These are phyloP conservation scores for Talaromyces piceae DNA, from an alignment of 2,329 filamentous ascomycete genomes.

Conservation along the genomic window DNA sequence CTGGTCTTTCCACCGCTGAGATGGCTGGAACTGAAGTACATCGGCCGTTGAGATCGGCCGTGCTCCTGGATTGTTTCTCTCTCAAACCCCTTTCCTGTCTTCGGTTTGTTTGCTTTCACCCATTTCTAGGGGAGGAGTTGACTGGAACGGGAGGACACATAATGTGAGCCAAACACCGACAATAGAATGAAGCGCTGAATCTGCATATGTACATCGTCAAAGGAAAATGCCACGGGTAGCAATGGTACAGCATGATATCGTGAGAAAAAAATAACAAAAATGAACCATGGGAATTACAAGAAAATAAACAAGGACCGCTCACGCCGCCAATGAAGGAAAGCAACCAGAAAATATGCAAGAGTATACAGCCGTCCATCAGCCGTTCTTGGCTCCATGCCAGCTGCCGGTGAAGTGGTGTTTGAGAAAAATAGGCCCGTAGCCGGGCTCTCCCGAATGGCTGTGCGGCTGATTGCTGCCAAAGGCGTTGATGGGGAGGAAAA, in stretches of 20 bases:
- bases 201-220: neutral
- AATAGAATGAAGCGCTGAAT: neutral
- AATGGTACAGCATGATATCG: too few species aligned
- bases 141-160: neutral
- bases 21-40: constrained; percentile 23
- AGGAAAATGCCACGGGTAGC: too few species aligned
- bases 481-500: neutral
- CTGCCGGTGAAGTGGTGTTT: neutral
- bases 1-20: constrained; percentile 29
- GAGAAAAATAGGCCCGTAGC: neutral
- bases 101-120: neutral
- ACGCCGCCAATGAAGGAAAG: too few species aligned
- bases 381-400: neutral
- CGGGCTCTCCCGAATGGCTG: neutral
- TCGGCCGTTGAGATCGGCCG: constrained; percentile 20
- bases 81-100: too few species aligned
- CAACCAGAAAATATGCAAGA: too few species aligned
- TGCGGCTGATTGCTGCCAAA: neutral
- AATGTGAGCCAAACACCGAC: neutral
- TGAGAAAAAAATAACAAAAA: neutral
- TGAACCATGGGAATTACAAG: neutral
- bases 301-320: neutral
- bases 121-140: too few species aligned
- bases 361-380: neutral
- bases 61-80: neutral